A percentile compares a stretch with the other conserved stretches of the same genome.
Evolutionary conservation across 2,329 filamentous ascomycete species (phyloP).

Genomic region (Exophiala sp.): DNA sequence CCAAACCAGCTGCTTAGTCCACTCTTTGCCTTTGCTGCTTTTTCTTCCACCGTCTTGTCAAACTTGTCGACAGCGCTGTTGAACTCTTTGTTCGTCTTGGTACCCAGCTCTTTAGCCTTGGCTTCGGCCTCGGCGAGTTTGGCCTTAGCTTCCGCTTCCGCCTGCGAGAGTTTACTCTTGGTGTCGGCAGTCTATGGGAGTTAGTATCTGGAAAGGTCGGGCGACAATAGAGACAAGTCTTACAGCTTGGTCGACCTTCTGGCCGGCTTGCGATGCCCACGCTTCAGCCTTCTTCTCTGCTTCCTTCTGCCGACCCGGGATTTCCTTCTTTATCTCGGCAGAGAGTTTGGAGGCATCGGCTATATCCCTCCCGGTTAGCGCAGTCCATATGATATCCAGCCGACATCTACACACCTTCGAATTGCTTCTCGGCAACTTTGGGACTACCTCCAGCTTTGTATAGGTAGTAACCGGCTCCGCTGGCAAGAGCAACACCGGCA

Average conservation of each 20-base stretch:
- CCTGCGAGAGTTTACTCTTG: conserved; percentile 52
- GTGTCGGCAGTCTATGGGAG: conserved; percentile 35
- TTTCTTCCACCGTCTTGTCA: conserved; percentile 73
- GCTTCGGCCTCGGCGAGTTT: conserved; percentile 58
- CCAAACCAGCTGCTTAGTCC: conserved; percentile 83
- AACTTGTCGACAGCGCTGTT: conserved; percentile 63
- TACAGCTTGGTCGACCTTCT: conserved; percentile 65
- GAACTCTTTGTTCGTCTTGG: conserved; percentile 54
- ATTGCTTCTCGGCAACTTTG: conserved; percentile 76
- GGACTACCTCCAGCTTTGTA: conserved; percentile 78
- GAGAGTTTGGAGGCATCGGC: conserved; percentile 70
- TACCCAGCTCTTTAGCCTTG: conserved; percentile 59
- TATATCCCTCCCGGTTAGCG: conserved; percentile 37
- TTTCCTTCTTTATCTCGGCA: conserved; percentile 58
- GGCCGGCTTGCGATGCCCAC: conserved; percentile 55
- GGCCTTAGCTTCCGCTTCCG: conserved; percentile 45
- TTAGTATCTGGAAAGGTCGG: conserved; percentile 4
- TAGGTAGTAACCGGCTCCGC: conserved; percentile 79
- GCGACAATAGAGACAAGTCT: conserved; percentile 32
- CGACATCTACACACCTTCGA: conserved; percentile 63
- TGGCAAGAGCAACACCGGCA: conserved; percentile 58
- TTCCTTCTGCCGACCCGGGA: conserved; percentile 58
- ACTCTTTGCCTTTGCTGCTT: conserved; percentile 74
- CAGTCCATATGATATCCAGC: neutral
- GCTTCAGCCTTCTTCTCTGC: conserved; percentile 60